Evolutionary conservation across 768 basidiomycete species (phyloP).

Genomic region (Auricularia auricula-judae): DNA sequence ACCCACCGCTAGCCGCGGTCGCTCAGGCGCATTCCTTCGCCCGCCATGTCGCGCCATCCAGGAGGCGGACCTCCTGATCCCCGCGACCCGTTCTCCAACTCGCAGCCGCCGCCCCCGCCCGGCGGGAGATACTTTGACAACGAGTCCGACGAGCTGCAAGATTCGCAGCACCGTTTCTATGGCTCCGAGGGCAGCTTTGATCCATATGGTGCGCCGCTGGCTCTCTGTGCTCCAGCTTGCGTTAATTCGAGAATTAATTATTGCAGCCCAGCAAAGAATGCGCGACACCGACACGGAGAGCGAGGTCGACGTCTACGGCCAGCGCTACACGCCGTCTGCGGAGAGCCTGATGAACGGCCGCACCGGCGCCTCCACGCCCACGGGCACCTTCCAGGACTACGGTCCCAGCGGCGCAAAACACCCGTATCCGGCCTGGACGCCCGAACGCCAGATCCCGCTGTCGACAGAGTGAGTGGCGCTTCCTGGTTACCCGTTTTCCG

Average conservation of each 20-base stretch:
- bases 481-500: not conserved
- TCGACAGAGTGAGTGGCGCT: slow-evolving; percentile 61
- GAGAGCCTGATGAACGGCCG: slow-evolving; percentile 48
- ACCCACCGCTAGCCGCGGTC: not conserved
- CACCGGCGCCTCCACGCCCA: slow-evolving; percentile 27
- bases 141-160: slow-evolving; percentile 49
- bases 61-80: not conserved
- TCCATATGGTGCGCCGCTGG: slow-evolving; percentile 36
- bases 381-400: slow-evolving; percentile 63
- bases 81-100: slow-evolving; percentile 2
- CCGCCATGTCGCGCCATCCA: not conserved
- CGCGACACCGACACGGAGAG: slow-evolving; percentile 61
- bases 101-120: slow-evolving; percentile 4
- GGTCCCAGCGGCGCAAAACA: slow-evolving; percentile 52
- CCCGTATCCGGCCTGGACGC: slow-evolving; percentile 89
- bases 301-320: slow-evolving; percentile 61
- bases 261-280: slow-evolving; percentile 42
- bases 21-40: not conserved
- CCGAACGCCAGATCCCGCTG: slow-evolving; percentile 88
- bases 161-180: slow-evolving; percentile 39
- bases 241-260: not conserved
- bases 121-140: slow-evolving; percentile 52
- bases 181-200: slow-evolving; percentile 56
- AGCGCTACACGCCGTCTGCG: slow-evolving; percentile 59
- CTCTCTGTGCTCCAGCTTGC: not conserved